Conservation (phyloP, 768 basidiomycete species). For the Agrocybe pediades region DNA sequence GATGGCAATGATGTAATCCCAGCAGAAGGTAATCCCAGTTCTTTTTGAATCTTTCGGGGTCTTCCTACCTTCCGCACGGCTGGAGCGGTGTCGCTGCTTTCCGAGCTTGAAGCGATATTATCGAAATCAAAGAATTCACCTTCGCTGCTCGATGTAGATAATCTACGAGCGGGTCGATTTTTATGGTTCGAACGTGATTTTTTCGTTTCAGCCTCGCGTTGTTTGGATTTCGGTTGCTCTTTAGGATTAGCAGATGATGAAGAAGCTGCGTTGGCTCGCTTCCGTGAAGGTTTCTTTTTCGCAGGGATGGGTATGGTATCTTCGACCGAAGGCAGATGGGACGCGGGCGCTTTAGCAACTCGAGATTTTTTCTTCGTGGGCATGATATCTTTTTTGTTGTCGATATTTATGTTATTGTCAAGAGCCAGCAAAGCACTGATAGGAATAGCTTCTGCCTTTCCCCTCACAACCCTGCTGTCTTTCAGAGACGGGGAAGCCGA, state of each 20-base stretch:
- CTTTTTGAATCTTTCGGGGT: neutral
- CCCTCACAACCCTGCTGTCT: neutral
- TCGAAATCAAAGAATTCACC: constrained; percentile 31
- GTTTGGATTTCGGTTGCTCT: neutral
- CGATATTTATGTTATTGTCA: neutral
- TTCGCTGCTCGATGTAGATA: constrained; percentile 4
- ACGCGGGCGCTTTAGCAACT: neutral
- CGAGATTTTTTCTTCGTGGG: constrained; percentile 10
- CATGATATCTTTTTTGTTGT: neutral
- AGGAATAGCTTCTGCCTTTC: neutral
- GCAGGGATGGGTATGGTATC: neutral
- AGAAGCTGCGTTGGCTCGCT: neutral
- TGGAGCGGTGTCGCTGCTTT: neutral
- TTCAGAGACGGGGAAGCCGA: neutral
- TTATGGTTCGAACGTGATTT: neutral
- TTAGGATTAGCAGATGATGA: neutral
- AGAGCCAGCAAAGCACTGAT: neutral
- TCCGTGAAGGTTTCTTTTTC: neutral
- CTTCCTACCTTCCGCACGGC: constrained; percentile 3
- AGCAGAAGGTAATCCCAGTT: neutral
- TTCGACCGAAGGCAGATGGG: neutral
- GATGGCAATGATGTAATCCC: neutral
- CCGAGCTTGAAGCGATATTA: constrained; percentile 17
- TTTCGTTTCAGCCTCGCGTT: neutral
- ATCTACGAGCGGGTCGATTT: neutral